Conservation (phyloP, 1,284 basidiomycete species). For the Mycosarcoma maydis region DNA sequence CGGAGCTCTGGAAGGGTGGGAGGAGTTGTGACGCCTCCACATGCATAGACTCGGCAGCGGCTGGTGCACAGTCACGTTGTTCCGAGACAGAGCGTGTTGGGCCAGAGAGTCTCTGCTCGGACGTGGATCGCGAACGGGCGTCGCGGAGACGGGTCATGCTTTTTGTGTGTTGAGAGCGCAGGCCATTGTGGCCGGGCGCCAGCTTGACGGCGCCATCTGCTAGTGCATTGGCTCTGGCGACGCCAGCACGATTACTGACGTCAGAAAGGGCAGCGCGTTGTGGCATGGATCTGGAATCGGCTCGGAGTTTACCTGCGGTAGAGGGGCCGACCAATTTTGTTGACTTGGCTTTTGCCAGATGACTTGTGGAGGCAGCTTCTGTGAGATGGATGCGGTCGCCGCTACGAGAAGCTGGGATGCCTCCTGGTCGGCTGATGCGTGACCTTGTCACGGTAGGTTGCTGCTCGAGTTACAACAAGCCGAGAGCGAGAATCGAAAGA, state of each 20-base stretch:
- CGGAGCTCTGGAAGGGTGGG: conserved; percentile 31
- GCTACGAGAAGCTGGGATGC: conserved; percentile 45
- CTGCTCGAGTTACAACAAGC: neutral
- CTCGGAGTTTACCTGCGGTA: conserved; percentile 21
- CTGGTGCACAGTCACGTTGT: conserved; percentile 21
- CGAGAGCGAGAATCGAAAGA: too few species aligned
- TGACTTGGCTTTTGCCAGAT: conserved; percentile 25
- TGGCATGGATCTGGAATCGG: conserved; percentile 24
- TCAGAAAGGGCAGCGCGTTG: conserved; percentile 41
- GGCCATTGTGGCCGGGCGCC: conserved; percentile 29
- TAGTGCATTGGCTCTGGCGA: conserved; percentile 1
- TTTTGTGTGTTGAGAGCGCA: conserved; percentile 34
- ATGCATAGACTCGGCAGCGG: conserved; percentile 38
- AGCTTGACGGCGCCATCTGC: conserved; percentile 24
- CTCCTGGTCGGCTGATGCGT: conserved; percentile 34
- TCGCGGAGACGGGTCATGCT: conserved; percentile 42
- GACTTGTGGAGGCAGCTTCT: conserved; percentile 32
- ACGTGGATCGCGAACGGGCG: conserved; percentile 31
- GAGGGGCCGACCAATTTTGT: conserved; percentile 14
- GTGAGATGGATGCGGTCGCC: conserved; percentile 46
- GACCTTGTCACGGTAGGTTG: conserved; percentile 37
- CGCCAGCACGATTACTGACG: conserved; percentile 42
- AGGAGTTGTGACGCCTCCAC: conserved; percentile 36
- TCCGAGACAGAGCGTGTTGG: conserved; percentile 27
- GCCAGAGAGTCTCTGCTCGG: conserved; percentile 21